A percentile compares a stretch with the other conserved stretches of the same genome.
These are phyloP conservation scores for Penicillium sp. DNA, from an alignment of 2,329 filamentous ascomycete species.

Conservation along the genomic window DNA sequence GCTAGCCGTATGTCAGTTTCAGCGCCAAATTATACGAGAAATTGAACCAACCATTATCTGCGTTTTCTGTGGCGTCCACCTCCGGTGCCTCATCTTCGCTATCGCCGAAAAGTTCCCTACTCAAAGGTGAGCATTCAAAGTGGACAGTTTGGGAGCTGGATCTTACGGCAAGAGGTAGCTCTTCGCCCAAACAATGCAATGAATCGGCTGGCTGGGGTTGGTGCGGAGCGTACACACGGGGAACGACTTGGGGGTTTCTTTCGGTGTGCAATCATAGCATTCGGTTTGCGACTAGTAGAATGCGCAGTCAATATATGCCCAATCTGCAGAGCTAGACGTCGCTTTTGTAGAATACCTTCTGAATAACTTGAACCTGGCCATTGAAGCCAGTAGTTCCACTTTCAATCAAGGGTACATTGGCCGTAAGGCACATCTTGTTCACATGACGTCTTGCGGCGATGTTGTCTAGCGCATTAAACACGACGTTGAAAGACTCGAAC, in stretches of 20 bases:
- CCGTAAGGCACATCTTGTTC: constrained; percentile 94
- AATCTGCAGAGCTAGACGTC: background rate
- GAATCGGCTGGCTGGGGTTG: constrained; percentile 92
- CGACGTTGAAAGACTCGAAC: constrained; percentile 78
- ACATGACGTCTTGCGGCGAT: constrained; percentile 91
- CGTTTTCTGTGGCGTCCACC: constrained; percentile 76
- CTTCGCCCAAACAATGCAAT: constrained; percentile 98
- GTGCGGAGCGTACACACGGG: constrained; percentile 97
- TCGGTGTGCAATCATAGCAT: constrained; percentile 92
- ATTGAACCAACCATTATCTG: constrained; percentile 66
- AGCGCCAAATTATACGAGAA: background rate
- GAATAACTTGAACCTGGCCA: constrained; percentile 95
- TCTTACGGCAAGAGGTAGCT: constrained; percentile 80
- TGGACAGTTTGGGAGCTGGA: fast-evolving
- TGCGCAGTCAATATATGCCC: constrained; percentile 7
- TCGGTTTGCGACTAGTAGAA: constrained; percentile 69
- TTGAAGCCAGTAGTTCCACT: constrained; percentile 98
- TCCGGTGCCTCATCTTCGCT: constrained; percentile 81
- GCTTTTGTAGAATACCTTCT: constrained; percentile 57
- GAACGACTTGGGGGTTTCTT: constrained; percentile 87
- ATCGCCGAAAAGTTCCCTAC: constrained; percentile 79
- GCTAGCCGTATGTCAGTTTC: constrained; percentile 43
- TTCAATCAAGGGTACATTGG: constrained; percentile 86
- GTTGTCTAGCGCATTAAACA: constrained; percentile 97
- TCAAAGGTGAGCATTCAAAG: constrained; percentile 25